Base-by-base conservation (phyloP, 2,329 filamentous ascomycete genomes). In the Xenoacremonium recifei region DNA sequence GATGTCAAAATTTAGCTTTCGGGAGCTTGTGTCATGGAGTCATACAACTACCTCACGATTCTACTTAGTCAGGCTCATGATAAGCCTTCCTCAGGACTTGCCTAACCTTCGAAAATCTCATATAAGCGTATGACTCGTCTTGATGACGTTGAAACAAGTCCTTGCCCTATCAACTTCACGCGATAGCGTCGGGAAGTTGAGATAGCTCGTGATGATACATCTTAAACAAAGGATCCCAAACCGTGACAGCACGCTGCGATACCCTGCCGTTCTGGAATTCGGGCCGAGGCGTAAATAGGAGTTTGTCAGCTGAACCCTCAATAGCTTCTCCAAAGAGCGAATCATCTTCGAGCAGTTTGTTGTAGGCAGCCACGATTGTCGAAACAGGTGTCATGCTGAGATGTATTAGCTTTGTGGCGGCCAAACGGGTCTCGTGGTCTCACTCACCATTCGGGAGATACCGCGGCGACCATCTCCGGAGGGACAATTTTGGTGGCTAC, bases 221-320 rank as follows among this genome's bases (percentile, higher is more conserved):
- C 41, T 65, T 63, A 49, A 74, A 73, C 16, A 73, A 51, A 11
- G 71, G 71, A 36, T 76, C 72, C 68, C 71, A 76, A 2, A 76
- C 70, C 0, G 68, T 70, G 3, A 66, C 60, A 1, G 68, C 65
- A n/a, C 70, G 60, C 49, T 63, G 61, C 3, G 70, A 71, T 12
- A 66, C 55, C 12, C 39, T 50, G 1, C 71, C 72, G 47, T 75
- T 74, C 13, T 60, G 61, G 17, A 62, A 59, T 32, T 62, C 58
- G 9, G 68, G 40, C 19, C 27, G 21, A 5, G 46, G 48, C 1
- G 54, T 35, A 0, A 50, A 25, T 3, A 59, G 35, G 3, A 55
- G 21, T 35, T 69, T 65, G 15, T 73, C 62, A 2, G 58, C 66
- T 1, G 69, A 72, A 35, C 66, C 67, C 47, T 77, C 73, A 7